A percentile compares a stretch with the other conserved stretches of the same genome.
Conservation (phyloP, 768 basidiomycete genomes). For the Auriscalpium microsporum region DNA sequence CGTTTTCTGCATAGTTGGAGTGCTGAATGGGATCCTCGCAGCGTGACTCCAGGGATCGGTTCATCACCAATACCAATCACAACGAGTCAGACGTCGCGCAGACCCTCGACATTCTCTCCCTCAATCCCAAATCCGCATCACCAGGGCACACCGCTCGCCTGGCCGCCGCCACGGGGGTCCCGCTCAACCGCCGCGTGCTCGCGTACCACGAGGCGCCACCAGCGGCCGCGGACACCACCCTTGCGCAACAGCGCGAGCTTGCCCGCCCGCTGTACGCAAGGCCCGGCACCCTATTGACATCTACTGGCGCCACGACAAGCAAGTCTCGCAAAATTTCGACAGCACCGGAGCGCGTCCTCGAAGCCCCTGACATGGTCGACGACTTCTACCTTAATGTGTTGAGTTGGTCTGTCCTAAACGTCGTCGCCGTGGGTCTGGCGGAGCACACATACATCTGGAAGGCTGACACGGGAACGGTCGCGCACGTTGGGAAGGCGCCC, state of each 20-base stretch:
- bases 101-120: conserved; percentile 54
- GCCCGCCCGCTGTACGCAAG: conserved; percentile 70
- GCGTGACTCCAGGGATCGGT: conserved; percentile 55
- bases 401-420: conserved; percentile 80
- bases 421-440: conserved; percentile 84
- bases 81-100: conserved; percentile 49
- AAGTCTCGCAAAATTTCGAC: conserved; percentile 81
- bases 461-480: conserved; percentile 83
- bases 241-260: conserved; percentile 69
- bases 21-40: conserved; percentile 22
- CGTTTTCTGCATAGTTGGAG: neutral
- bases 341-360: conserved; percentile 86
- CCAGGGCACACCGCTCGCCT: conserved; percentile 76
- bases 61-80: conserved; percentile 56
- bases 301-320: conserved; percentile 53
- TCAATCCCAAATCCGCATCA: conserved; percentile 52
- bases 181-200: conserved; percentile 73
- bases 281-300: conserved; percentile 52
- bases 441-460: conserved; percentile 90
- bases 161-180: conserved; percentile 66
- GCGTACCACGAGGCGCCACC: conserved; percentile 87
- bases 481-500: conserved; percentile 64
- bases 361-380: conserved; percentile 87
- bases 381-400: conserved; percentile 97
- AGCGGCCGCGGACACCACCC: conserved; percentile 64